These are phyloP conservation scores for Termitomyces sp. DNA, from an alignment of 1,284 basidiomycete genomes.

Conservation along the genomic window DNA sequence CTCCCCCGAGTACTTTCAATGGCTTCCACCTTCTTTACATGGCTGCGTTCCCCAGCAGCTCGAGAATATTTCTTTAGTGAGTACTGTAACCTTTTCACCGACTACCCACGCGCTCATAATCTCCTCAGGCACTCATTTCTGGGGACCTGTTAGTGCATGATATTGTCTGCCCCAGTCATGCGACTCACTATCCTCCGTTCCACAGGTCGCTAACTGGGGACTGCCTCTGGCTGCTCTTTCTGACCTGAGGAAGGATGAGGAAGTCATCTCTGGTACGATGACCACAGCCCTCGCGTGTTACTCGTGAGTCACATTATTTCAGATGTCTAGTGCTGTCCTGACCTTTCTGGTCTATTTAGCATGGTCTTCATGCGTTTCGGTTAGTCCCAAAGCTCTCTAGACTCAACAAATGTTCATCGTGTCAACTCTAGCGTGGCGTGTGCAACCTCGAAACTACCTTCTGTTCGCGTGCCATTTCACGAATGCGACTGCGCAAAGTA, in stretches of 20 bases:
- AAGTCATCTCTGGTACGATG: conserved; percentile 94
- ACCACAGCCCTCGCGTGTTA: conserved; percentile 84
- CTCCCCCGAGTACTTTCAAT: conserved; percentile 32
- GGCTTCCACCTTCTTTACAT: conserved; percentile 79
- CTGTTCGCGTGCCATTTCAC: conserved; percentile 91
- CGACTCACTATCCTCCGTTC: conserved; percentile 18
- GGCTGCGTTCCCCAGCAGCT: conserved; percentile 85
- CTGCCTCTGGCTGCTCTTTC: conserved; percentile 87
- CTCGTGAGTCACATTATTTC: conserved; percentile 64
- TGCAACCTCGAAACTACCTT: conserved; percentile 91
- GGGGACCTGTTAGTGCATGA: conserved; percentile 76
- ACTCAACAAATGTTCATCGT: conserved; percentile 1
- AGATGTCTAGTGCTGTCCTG: conserved; percentile 8
- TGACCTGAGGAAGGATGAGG: conserved; percentile 89
- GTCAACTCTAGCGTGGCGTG: conserved; percentile 72
- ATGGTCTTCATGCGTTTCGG: conserved; percentile 95
- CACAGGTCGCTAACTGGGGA: conserved; percentile 93
- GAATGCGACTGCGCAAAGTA: conserved; percentile 80
- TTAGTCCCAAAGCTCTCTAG: conserved; percentile 25
- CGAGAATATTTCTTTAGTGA: conserved; percentile 91
- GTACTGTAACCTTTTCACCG: conserved; percentile 27
- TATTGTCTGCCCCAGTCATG: conserved; percentile 6
- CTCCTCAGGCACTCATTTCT: conserved; percentile 84
- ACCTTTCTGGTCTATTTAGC: conserved; percentile 36
- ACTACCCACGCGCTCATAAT: conserved; percentile 13